Percentiles rank a stretch among this genome's conserved stretches.
Conservation (phyloP, 257 asterid genomes). For the Phtheirospermum japonicum region DNA sequence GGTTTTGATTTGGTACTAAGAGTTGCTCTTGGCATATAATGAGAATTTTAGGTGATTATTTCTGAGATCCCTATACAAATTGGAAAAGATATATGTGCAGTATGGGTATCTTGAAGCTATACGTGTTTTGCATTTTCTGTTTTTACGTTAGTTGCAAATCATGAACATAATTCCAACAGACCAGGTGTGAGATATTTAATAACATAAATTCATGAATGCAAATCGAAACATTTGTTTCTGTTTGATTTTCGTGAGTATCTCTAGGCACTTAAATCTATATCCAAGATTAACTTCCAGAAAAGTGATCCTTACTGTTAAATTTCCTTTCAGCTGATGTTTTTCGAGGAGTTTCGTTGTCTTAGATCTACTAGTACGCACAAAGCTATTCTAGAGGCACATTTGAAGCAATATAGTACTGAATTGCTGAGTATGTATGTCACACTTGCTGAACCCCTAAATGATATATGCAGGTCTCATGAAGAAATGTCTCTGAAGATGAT, state of each 20-base stretch:
- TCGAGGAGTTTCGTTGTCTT: neutral
- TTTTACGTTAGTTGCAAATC: slow-evolving; percentile 3
- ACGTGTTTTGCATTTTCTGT: neutral
- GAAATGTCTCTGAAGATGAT: slow-evolving; percentile 89
- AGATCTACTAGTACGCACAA: slow-evolving; percentile 9
- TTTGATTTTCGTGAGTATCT: slow-evolving; percentile 1
- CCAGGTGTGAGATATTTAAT: slow-evolving; percentile 9
- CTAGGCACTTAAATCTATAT: neutral
- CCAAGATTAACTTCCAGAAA: neutral
- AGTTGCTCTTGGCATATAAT: slow-evolving; percentile 9
- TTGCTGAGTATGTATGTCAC: slow-evolving; percentile 11
- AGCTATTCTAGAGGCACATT: slow-evolving; percentile 2
- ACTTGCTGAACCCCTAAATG: slow-evolving; percentile 26
- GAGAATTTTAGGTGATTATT: slow-evolving; percentile 10
- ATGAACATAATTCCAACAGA: neutral
- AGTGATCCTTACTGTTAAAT: neutral
- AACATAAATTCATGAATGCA: neutral
- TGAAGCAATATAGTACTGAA: slow-evolving; percentile 4
- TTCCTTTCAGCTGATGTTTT: neutral
- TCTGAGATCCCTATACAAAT: neutral
- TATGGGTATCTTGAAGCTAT: neutral
- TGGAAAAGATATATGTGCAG: neutral
- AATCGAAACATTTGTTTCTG: neutral
- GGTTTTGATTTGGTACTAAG: slow-evolving; percentile 3
- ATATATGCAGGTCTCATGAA: slow-evolving; percentile 79